Evolutionary conservation across 305 asterid species (phyloP).

Genomic region (Fraxinus sp.): DNA sequence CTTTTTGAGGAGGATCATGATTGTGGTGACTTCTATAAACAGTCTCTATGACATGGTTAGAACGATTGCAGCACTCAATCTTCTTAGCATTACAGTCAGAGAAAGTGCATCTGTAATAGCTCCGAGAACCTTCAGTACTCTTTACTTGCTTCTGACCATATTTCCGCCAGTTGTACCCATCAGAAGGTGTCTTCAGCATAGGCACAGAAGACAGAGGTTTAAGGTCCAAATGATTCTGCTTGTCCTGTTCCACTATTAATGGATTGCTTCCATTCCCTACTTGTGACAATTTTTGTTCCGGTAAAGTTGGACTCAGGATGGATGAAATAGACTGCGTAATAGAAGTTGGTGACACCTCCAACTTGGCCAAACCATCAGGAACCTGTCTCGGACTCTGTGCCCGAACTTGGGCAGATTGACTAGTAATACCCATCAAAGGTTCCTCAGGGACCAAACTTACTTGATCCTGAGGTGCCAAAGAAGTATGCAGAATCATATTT

Average conservation of each 20-base stretch:
- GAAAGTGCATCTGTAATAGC: conserved; percentile 81
- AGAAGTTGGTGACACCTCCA: conserved; percentile 46
- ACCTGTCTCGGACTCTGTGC: conserved; percentile 26
- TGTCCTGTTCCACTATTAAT: conserved; percentile 30
- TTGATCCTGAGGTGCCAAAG: conserved; percentile 45
- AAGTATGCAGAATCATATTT: conserved; percentile 12
- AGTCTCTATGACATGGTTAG: conserved; percentile 53
- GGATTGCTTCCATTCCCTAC: conserved; percentile 30
- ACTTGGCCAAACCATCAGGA: conserved; percentile 33
- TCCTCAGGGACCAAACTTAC: conserved; percentile 26
- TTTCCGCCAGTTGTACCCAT: conserved; percentile 92
- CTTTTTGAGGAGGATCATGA: conserved; percentile 75
- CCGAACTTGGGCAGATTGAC: conserved; percentile 31
- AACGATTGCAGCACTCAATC: conserved; percentile 71
- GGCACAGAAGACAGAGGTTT: conserved; percentile 39
- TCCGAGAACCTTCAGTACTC: conserved; percentile 86
- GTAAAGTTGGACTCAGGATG: conserved; percentile 34
- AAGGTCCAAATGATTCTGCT: conserved; percentile 32
- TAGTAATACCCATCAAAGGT: conserved; percentile 27
- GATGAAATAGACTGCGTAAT: conserved; percentile 46
- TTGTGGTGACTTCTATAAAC: conserved; percentile 73
- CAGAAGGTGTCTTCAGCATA: conserved; percentile 49
- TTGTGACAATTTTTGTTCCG: conserved; percentile 31
- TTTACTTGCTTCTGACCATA: conserved; percentile 92
- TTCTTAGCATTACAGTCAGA: conserved; percentile 76